Conservation (phyloP, 1,139 yeast genomes). For the Kurtzmaniella quercitrusa region DNA sequence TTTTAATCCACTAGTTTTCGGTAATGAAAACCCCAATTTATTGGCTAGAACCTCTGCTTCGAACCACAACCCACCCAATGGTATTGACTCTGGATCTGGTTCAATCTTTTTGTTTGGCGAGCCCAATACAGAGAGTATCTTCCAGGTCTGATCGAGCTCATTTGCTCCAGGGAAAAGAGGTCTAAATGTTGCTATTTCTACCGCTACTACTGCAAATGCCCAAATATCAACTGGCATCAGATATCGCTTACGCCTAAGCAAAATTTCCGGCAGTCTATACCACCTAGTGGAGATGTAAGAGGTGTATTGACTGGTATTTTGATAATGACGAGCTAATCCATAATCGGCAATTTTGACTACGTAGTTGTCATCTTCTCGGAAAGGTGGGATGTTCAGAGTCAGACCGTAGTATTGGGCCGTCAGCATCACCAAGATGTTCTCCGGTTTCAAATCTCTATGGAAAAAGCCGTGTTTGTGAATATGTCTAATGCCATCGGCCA, state of each 20-base stretch:
- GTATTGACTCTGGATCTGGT: conserved; percentile 21
- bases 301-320: conserved; percentile 55
- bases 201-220: conserved; percentile 90
- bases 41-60: conserved; percentile 50
- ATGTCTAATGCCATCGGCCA: conserved; percentile 73
- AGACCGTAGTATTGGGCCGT: conserved; percentile 49
- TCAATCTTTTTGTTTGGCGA: conserved; percentile 40
- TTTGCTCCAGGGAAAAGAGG: conserved; percentile 84
- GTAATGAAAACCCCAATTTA: conserved; percentile 51
- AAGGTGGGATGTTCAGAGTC: conserved; percentile 29
- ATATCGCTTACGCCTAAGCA: conserved; percentile 63
- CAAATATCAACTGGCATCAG: conserved; percentile 83
- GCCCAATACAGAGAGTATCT: conserved; percentile 65
- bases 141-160: conserved; percentile 74
- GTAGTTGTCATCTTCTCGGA: conserved; percentile 42
- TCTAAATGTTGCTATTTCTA: conserved; percentile 67
- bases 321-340: conserved; percentile 73
- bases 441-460: conserved; percentile 84
- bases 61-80: conserved; percentile 64
- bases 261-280: conserved; percentile 93
- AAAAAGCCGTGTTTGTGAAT: conserved; percentile 72
- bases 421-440: conserved; percentile 68
- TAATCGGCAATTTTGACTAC: conserved; percentile 85
- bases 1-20: conserved; percentile 30
- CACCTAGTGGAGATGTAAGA: conserved; percentile 91